Percentiles rank a stretch among this genome's conserved stretches.
phyloP scores from a whole-genome alignment of 352 stramenopile species.

The Globisporangium canariense region DNA sequence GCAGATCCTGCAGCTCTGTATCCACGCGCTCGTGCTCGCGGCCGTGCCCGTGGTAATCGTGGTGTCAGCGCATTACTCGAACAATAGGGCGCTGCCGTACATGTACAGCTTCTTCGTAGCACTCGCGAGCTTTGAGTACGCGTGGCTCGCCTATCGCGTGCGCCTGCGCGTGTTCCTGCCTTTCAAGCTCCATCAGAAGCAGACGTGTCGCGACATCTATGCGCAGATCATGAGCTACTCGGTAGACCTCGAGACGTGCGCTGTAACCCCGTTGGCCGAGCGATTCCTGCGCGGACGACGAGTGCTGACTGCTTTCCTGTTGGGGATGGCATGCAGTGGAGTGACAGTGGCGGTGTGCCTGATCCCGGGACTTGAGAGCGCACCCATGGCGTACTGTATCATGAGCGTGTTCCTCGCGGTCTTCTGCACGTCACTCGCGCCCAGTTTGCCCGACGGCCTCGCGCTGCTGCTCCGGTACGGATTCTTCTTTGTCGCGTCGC shows the following conservation, averaged over 20 bases:
- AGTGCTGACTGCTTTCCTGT: constrained; percentile 19
- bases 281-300: constrained; percentile 32
- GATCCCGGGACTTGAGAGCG: not conserved
- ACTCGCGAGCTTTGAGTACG: constrained; percentile 50
- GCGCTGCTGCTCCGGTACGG: constrained; percentile 41
- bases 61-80: constrained; percentile 29
- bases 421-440: constrained; percentile 33
- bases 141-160: constrained; percentile 59
- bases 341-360: constrained; percentile 6
- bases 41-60: constrained; percentile 29
- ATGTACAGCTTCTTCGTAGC: constrained; percentile 42
- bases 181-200: constrained; percentile 67
- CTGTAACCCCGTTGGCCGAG: constrained; percentile 47
- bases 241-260: constrained; percentile 50
- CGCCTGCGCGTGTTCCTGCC: constrained; percentile 51
- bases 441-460: constrained; percentile 42
- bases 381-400: constrained; percentile 29
- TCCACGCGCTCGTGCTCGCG: constrained; percentile 38
- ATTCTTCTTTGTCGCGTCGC: constrained; percentile 50
- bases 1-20: constrained; percentile 23
- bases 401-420: constrained; percentile 37
- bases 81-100: constrained; percentile 44
- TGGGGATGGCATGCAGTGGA: constrained; percentile 17
- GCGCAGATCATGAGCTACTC: constrained; percentile 68
- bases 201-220: constrained; percentile 66